Base-by-base conservation (phyloP, 371 early-diverging fungal genomes). In the Mucor ambiguus region DNA sequence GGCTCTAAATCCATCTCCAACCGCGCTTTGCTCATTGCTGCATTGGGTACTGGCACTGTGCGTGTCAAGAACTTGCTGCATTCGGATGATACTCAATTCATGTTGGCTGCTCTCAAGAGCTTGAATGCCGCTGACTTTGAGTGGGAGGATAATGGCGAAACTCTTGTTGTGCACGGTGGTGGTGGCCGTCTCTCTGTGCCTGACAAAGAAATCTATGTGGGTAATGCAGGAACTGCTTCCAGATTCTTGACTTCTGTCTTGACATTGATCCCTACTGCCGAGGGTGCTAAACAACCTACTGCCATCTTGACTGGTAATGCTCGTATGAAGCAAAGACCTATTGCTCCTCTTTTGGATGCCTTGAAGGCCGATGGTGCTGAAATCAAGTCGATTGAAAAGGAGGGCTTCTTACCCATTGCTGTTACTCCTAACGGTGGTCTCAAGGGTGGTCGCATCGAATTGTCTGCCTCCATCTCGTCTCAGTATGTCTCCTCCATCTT, bases 1-100 rank as follows among this genome's bases (percentile, higher is more conserved):
- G 98, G 98, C 0, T 96, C 96, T 54, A 98, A 98, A 79, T 97
- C 97, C 35, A 93, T 98, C 52, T 96, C 97, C 22, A 98, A 98
- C 86, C 92, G 98, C 61, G 97, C 95, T 11, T 79, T 98, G 58
- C 84, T 95, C 32, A 82, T 98, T 55, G 97, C 97, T 44, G 96
- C 98, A 26, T 81, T 98, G 24, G 98, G 95, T 33, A 68, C 78
- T 9, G 98, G 98, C 28, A 84, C 82, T 30, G 94, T 94, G 75
- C 89, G 93, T 38, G 66, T 98, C 66, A 89, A 85, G 63, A 95
- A 95, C 33, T 75, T 98, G 59, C 82, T 98, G 63, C 96, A 96
- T 69, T 97, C 98, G 18, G 98, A 98, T 75, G 98, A 98, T 75
- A 97, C 98, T 2, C 97, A 97, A 69, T 95, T 93, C 71, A 98